Conservation (phyloP, 176 grass and related monocot genomes). For the Hsuehochloa calcarea region DNA sequence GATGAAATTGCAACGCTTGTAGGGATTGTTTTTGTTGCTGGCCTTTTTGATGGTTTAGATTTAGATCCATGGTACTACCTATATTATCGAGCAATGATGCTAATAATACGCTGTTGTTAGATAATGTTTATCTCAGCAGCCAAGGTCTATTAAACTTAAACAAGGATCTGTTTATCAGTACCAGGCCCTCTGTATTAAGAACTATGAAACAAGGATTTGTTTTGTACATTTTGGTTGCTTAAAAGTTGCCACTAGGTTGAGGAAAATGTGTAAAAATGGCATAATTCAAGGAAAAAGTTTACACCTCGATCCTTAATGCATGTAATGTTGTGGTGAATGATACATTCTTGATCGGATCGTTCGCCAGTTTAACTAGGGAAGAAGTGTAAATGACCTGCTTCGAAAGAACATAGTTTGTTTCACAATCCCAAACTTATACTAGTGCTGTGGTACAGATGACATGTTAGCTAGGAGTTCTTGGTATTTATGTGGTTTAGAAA, state of each 20-base stretch:
- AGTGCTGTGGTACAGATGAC: neutral
- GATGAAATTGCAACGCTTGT: neutral
- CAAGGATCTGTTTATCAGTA: neutral
- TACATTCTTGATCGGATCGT: neutral
- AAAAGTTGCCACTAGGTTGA: neutral
- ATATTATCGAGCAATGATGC: neutral
- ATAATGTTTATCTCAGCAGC: neutral
- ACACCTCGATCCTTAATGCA: neutral
- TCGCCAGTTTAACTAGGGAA: neutral
- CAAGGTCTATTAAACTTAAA: neutral
- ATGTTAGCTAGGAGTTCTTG: neutral
- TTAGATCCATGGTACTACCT: neutral
- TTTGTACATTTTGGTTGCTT: neutral
- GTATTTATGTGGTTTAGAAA: neutral
- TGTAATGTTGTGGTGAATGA: neutral
- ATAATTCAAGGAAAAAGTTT: neutral
- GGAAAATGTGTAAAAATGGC: neutral
- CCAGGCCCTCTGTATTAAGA: neutral
- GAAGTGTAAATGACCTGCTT: neutral
- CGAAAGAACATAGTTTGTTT: neutral
- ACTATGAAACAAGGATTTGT: neutral
- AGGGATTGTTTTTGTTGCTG: neutral
- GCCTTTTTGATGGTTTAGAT: neutral
- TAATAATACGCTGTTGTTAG: neutral
- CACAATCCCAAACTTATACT: neutral